Evolutionary conservation across 2,329 filamentous ascomycete genomes (phyloP).

Genomic region (Alternaria tenuissima): DNA sequence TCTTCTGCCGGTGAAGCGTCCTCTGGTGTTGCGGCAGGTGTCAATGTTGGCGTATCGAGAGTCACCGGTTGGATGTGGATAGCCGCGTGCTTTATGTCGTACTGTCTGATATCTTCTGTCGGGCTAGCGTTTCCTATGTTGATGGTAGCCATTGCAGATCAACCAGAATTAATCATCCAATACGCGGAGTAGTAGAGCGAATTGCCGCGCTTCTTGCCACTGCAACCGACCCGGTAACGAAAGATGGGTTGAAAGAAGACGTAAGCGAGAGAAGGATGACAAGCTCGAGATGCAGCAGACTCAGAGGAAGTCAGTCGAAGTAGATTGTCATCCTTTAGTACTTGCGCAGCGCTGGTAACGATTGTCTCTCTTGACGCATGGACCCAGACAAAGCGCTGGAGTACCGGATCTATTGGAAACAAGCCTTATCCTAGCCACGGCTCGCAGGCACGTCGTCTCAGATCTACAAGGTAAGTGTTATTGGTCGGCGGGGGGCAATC

Average conservation of each 20-base stretch:
- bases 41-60: constrained; percentile 38
- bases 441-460: constrained; percentile 40
- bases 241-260: background rate
- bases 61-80: constrained; percentile 41
- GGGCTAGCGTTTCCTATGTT: constrained; percentile 40
- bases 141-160: constrained; percentile 44
- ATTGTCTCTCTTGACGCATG: constrained; percentile 40
- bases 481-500: constrained; percentile 45
- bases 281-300: constrained; percentile 20
- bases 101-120: constrained; percentile 32
- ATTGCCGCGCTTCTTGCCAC: constrained; percentile 39
- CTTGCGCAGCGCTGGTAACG: constrained; percentile 27
- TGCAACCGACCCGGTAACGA: constrained; percentile 19
- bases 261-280: constrained; percentile 18
- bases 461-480: constrained; percentile 37
- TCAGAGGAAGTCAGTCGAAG: constrained; percentile 29
- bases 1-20: constrained; percentile 34
- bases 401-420: constrained; percentile 50
- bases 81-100: constrained; percentile 45
- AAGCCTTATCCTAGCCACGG: constrained; percentile 49
- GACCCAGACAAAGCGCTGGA: constrained; percentile 39
- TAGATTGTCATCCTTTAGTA: constrained; percentile 52
- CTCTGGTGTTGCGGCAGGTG: constrained; percentile 41
- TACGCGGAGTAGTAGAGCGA: constrained; percentile 36
- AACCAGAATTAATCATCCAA: constrained; percentile 26